These are phyloP conservation scores for Gossypium bickii DNA, from an alignment of 345 rosid species.

Conservation along the genomic window DNA sequence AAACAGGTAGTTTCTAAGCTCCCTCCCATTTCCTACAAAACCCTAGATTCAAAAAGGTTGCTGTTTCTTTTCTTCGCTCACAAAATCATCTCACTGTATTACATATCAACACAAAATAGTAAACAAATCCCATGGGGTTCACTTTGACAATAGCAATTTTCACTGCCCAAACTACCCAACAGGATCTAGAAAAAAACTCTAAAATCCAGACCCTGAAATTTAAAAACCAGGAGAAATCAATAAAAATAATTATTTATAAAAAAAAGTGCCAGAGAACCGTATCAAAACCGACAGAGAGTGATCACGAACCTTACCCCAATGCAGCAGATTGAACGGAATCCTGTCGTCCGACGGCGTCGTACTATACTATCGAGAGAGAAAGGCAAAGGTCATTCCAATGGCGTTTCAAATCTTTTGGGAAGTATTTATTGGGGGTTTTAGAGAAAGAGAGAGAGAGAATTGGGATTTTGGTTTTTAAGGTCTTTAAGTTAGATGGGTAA, in stretches of 20 bases:
- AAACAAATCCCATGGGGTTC: background rate
- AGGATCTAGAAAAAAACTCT: background rate
- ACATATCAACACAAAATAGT: background rate
- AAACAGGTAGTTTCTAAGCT: slow-evolving; percentile 37
- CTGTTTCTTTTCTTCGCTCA: background rate
- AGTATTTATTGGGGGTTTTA: background rate
- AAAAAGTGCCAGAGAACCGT: background rate
- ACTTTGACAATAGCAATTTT: background rate
- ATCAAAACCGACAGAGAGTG: background rate
- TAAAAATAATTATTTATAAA: background rate
- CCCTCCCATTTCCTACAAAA: slow-evolving; percentile 31
- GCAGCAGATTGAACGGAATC: background rate
- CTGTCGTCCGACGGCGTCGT: background rate
- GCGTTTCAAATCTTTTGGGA: background rate
- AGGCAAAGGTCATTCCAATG: background rate
- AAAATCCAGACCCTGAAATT: background rate
- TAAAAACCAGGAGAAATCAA: background rate
- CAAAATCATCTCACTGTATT: background rate
- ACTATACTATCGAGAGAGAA: background rate
- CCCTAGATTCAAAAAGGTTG: slow-evolving; percentile 14
- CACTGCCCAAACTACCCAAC: background rate
- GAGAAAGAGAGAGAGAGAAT: background rate
- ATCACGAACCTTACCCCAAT: background rate
- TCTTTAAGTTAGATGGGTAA: background rate
- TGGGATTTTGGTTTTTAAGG: background rate